Evolutionary conservation across 768 basidiomycete genomes (phyloP).

Genomic region (Mycena latifolia): DNA sequence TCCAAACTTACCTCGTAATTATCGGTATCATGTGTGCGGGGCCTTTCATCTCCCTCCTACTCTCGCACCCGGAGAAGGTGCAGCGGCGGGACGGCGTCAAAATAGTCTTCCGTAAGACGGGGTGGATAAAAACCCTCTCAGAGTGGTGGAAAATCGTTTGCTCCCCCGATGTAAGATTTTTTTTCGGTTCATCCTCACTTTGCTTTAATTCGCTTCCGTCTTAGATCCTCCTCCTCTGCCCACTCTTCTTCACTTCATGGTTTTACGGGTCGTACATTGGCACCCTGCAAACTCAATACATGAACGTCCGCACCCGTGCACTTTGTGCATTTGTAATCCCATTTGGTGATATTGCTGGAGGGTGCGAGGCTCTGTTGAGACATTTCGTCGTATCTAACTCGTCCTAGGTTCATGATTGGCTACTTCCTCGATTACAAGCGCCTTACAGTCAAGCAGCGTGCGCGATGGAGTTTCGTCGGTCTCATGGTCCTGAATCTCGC

Average conservation of each 20-base stretch:
- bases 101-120: constrained; percentile 44
- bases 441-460: constrained; percentile 46
- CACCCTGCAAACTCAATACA: constrained; percentile 49
- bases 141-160: constrained; percentile 46
- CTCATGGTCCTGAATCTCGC: constrained; percentile 47
- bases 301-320: constrained; percentile 46
- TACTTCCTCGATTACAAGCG: constrained; percentile 46
- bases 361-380: not conserved
- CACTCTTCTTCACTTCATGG: constrained; percentile 50
- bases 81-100: constrained; percentile 47
- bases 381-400: too few species aligned
- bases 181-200: not conserved
- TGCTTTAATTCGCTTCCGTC: not conserved
- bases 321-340: constrained; percentile 47
- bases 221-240: constrained; percentile 47
- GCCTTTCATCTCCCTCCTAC: constrained; percentile 45
- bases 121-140: constrained; percentile 42
- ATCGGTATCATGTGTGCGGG: constrained; percentile 52
- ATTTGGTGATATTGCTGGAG: constrained; percentile 43
- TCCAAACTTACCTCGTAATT: constrained; percentile 48
- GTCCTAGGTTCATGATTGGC: constrained; percentile 39
- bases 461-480: constrained; percentile 44
- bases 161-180: constrained; percentile 38
- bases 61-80: constrained; percentile 45
- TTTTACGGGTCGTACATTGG: constrained; percentile 49